Evolutionary conservation across 78 protist genomes (phyloP).

Genomic region (Dictyostelium capitatum): DNA sequence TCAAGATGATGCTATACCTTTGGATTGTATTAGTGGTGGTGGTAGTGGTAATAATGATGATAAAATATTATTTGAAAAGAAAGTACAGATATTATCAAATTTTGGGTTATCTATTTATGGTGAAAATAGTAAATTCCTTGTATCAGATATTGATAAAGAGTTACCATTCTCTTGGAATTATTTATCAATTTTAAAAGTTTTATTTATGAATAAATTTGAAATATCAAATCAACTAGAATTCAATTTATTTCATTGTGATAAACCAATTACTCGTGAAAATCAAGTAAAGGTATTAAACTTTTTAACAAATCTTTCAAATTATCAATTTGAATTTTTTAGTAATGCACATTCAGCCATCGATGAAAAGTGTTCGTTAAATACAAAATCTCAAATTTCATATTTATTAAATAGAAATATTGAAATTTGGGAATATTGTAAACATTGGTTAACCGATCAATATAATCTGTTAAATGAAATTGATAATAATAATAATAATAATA

Average conservation of each 20-base stretch:
- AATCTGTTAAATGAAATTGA: too few relatives aligned
- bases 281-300: neutral
- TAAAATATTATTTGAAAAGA: neutral
- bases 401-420: neutral
- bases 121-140: conserved; percentile 3
- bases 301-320: neutral
- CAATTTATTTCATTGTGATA: conserved; percentile 36
- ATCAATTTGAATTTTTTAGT: neutral
- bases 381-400: neutral
- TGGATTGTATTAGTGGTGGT: neutral
- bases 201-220: conserved; percentile 41
- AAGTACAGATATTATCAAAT: neutral
- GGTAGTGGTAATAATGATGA: neutral
- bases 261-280: neutral
- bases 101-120: conserved; percentile 35
- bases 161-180: conserved; percentile 75
- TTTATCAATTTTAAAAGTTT: conserved; percentile 25
- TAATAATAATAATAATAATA: too few relatives aligned
- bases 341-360: neutral
- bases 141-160: neutral
- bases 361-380: neutral
- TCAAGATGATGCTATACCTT: neutral
- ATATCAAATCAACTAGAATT: neutral
- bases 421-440: neutral
- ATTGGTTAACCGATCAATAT: neutral